Conservation (phyloP, 2,329 filamentous ascomycete species). For the Byssoonygena ceratinophila region DNA sequence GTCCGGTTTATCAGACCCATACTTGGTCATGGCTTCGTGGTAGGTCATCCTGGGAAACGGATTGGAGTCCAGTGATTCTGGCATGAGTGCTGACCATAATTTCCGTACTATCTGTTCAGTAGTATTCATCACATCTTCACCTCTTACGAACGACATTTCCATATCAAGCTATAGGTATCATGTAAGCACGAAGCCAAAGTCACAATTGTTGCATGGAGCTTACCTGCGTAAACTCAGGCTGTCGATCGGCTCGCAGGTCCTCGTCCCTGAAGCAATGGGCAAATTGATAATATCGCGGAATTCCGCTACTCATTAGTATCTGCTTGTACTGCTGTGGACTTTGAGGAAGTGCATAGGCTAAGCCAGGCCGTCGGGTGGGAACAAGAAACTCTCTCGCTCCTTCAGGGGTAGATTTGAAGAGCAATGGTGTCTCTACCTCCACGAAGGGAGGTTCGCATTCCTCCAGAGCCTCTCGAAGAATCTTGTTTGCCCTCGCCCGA, state of each 20-base stretch:
- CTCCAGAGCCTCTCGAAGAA: conserved; percentile 46
- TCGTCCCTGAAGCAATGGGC: conserved; percentile 93
- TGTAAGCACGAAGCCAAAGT: conserved; percentile 1
- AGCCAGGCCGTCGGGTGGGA: conserved; percentile 63
- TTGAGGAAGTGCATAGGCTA: conserved; percentile 84
- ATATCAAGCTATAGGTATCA: conserved; percentile 58
- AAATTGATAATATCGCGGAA: conserved; percentile 78
- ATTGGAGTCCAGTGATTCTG: conserved; percentile 32
- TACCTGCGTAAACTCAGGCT: conserved; percentile 93
- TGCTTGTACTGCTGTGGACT: conserved; percentile 99
- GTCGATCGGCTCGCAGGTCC: conserved; percentile 79
- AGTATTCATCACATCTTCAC: conserved; percentile 56
- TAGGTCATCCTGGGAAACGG: conserved; percentile 58
- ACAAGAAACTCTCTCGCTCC: conserved; percentile 91
- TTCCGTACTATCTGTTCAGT: conserved; percentile 44
- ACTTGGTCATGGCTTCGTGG: conserved; percentile 62
- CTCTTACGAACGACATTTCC: conserved; percentile 78
- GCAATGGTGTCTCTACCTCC: conserved; percentile 80
- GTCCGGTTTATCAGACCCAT: conserved; percentile 90
- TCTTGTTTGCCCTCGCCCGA: conserved; percentile 50
- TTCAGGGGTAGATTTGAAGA: conserved; percentile 97
- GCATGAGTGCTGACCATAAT: conserved; percentile 45
- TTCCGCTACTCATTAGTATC: conserved; percentile 84
- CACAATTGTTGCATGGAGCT: conserved; percentile 14
- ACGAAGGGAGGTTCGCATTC: conserved; percentile 47